Percentiles rank a stretch among this genome's conserved stretches.
phyloP scores from a whole-genome alignment of 345 rosid species.

The Stellera chamaejasme region DNA sequence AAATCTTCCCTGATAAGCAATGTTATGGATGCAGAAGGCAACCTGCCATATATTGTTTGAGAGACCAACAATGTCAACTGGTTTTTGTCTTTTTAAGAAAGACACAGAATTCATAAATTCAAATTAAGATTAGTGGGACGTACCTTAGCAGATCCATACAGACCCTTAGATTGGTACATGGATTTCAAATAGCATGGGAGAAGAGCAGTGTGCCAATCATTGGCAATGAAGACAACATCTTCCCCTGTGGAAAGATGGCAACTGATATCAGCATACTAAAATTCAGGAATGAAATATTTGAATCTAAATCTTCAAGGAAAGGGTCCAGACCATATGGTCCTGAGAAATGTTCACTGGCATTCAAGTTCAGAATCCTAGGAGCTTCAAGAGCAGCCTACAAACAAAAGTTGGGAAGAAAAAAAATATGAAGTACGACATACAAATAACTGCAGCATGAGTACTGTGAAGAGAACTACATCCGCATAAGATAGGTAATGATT shows the following conservation, averaged over 20 bases:
- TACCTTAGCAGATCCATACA: constrained; percentile 79
- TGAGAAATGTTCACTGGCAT: constrained; percentile 46
- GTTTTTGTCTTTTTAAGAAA: not conserved
- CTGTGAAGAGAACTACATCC: not conserved
- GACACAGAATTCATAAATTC: not conserved
- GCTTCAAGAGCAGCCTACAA: constrained; percentile 92
- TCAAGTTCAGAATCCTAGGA: constrained; percentile 67
- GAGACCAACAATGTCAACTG: constrained; percentile 1
- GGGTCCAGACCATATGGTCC: constrained; percentile 74
- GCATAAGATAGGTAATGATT: too few relatives aligned
- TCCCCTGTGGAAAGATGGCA: constrained; percentile 45
- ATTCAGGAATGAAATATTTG: not conserved
- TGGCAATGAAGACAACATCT: constrained; percentile 72
- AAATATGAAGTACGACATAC: not conserved
- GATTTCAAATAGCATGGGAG: constrained; percentile 79
- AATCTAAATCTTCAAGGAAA: constrained; percentile 1
- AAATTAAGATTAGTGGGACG: not conserved
- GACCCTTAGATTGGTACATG: constrained; percentile 58
- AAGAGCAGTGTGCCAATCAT: constrained; percentile 95
- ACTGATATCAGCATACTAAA: not conserved
- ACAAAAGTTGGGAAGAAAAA: constrained; percentile 1
- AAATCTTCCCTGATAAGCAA: constrained; percentile 90
- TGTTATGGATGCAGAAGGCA: constrained; percentile 94
- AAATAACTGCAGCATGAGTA: too few relatives aligned
- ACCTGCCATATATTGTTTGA: constrained; percentile 36